A percentile compares a stretch with the other conserved stretches of the same genome.
Conservation (phyloP, 768 basidiomycete genomes). For the Xanthoconium purpureum region DNA sequence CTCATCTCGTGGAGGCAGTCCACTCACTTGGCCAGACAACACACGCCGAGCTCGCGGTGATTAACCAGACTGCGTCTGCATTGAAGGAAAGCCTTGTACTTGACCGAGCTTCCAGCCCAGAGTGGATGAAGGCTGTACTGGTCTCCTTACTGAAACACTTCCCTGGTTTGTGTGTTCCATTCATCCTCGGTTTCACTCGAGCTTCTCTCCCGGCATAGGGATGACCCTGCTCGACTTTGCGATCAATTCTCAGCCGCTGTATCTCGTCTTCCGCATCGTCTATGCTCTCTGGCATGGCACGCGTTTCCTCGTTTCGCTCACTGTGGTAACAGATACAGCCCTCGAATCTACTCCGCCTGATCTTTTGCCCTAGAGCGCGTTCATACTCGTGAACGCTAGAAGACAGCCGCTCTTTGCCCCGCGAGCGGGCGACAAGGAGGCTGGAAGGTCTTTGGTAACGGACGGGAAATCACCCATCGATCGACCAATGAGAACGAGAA, state of each 20-base stretch:
- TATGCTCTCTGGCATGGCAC: constrained; percentile 30
- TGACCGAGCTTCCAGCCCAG: constrained; percentile 10
- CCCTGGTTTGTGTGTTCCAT: constrained; percentile 23
- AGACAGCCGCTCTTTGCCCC: constrained; percentile 7
- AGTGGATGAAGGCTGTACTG: constrained; percentile 23
- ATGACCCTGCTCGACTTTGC: constrained; percentile 1
- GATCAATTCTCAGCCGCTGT: constrained; percentile 29
- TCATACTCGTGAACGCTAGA: constrained; percentile 35
- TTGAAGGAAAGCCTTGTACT: constrained; percentile 26
- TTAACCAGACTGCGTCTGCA: constrained; percentile 42
- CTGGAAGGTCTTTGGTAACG: not conserved
- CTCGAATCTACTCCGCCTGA: constrained; percentile 2
- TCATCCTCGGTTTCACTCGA: not conserved
- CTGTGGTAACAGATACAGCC: constrained; percentile 37
- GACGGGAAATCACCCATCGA: constrained; percentile 8
- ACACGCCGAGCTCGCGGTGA: constrained; percentile 42
- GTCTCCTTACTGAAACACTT: constrained; percentile 12
- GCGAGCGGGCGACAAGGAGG: not conserved
- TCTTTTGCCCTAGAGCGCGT: constrained; percentile 31
- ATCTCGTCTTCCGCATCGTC: constrained; percentile 23
- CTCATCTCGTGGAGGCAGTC: constrained; percentile 36
- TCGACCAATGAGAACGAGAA: not conserved
- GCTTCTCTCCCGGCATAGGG: constrained; percentile 10
- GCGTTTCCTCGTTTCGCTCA: constrained; percentile 35
- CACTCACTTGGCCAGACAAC: constrained; percentile 38